Evolutionary conservation across 1,139 yeast species (phyloP).

Genomic region (Nakaseomyces bracarensis): DNA sequence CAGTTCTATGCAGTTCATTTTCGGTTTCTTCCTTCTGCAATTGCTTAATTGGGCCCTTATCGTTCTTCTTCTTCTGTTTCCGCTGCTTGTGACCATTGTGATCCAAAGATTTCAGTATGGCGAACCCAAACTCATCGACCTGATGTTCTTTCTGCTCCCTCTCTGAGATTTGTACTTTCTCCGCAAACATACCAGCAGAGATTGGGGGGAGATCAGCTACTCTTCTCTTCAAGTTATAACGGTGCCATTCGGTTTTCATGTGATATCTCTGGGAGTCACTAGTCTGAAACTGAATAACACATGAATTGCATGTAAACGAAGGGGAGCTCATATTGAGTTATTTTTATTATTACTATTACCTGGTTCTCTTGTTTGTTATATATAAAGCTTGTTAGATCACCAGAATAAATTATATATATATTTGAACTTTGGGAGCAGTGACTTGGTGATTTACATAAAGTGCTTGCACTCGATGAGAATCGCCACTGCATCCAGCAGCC

Average conservation of each 20-base stretch:
- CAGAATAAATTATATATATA: too few relatives aligned
- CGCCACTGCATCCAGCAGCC: too few relatives aligned
- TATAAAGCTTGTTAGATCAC: too few relatives aligned
- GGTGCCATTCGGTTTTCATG: slow-evolving; percentile 94
- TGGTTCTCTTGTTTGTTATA: too few relatives aligned
- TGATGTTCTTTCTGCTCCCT: slow-evolving; percentile 36
- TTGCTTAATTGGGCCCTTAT: slow-evolving; percentile 28
- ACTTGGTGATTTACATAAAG: too few relatives aligned
- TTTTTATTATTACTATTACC: too few relatives aligned
- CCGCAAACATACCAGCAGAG: slow-evolving; percentile 72
- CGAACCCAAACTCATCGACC: slow-evolving; percentile 63
- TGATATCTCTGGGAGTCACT: slow-evolving; percentile 79
- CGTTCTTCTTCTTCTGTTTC: slow-evolving; percentile 13
- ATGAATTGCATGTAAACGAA: slow-evolving; percentile 70
- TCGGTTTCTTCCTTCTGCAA: slow-evolving; percentile 6
- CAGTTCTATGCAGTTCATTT: slow-evolving; percentile 12
- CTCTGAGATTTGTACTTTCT: slow-evolving; percentile 45
- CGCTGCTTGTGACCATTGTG: slow-evolving; percentile 24
- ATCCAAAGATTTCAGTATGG: slow-evolving; percentile 27
- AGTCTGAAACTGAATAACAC: slow-evolving; percentile 65
- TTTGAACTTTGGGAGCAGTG: too few relatives aligned
- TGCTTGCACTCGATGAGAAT: too few relatives aligned
- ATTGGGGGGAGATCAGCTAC: slow-evolving; percentile 81
- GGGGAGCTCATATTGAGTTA: slow-evolving; percentile 6
- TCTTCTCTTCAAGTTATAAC: slow-evolving; percentile 83